Evolutionary conservation across 148 eudicot genomes (phyloP).

Genomic region (Heliosperma pusillum): DNA sequence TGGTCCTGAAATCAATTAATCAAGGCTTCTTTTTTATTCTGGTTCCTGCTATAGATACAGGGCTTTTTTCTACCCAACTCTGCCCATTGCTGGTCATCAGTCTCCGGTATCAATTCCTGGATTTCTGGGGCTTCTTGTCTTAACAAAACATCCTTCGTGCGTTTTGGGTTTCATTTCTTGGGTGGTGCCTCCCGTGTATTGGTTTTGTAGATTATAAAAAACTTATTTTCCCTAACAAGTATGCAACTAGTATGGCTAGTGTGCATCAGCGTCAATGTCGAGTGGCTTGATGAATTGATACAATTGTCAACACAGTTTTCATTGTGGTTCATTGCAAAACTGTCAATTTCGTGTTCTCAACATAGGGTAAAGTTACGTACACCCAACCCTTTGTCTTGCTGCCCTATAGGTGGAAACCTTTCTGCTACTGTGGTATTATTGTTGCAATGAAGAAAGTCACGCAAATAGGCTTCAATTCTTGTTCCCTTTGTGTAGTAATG

Average conservation of each 20-base stretch:
- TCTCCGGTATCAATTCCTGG: too few relatives aligned
- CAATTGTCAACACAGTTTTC: not conserved
- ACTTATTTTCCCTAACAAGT: not conserved
- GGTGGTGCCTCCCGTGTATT: not conserved
- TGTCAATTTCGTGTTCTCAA: not conserved
- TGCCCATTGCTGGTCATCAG: too few relatives aligned
- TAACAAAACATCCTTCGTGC: too few relatives aligned
- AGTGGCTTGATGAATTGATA: not conserved
- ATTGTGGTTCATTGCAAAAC: not conserved
- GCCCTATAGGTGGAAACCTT: not conserved
- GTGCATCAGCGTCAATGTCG: not conserved
- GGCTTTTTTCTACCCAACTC: too few relatives aligned
- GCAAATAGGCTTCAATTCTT: not conserved
- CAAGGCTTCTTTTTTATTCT: too few relatives aligned
- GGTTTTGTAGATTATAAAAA: not conserved
- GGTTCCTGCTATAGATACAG: too few relatives aligned
- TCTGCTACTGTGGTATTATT: not conserved
- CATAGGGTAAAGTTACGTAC: not conserved
- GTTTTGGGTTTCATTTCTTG: too few relatives aligned
- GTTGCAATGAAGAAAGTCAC: not conserved
- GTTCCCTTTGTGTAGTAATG: not conserved
- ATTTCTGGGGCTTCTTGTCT: too few relatives aligned
- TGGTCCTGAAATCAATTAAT: not conserved
- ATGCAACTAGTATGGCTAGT: not conserved
- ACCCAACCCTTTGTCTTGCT: not conserved